Evolutionary conservation across 345 rosid species (phyloP), one percentile per base, ranked within the genome.

Genomic region (Moringa oleifera): DNA sequence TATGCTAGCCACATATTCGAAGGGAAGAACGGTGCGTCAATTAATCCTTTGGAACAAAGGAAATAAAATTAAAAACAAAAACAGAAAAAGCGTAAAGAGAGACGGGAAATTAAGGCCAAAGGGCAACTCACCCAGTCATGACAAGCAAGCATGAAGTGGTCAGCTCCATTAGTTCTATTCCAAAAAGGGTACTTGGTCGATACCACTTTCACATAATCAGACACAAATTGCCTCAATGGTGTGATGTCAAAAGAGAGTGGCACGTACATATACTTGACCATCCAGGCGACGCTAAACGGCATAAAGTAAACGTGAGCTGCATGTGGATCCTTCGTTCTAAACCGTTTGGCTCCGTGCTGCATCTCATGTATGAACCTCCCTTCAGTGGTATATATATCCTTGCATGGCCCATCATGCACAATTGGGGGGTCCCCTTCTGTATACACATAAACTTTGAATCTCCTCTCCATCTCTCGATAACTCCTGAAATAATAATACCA

Each of bases 91-190:
- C n/a, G n/a, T n/a, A n/a, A n/a, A n/a, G n/a, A n/a, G n/a, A n/a
- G n/a, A n/a, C n/a, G n/a, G n/a, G n/a, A n/a, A n/a, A n/a, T n/a
- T n/a, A n/a, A n/a, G n/a, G n/a, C n/a, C n/a, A n/a, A 13, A 20
- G 17, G 36, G 53, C 19, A 55, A 75, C 77, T 70, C 50, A 89
- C 96, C 96, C 94, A 89, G 71, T 86, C 96, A 57, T 89, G 96
- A 57, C 96, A 86, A 16, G 94, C 84, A 68, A 89, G 89, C 96
- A 86, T 86, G 86, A 89, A 86, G 68, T 89, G 94, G 69, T 86
- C 94, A 60, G 96, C 93, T 4, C 94, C 94, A 58, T 56, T 73
- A 51, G 88, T 83, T 57, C 80, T 75, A 65, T 89, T 89, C 96
- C 96, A 89, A 47, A 80, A 89, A 24, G 91, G 91, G 62, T 86